phyloP scores from a whole-genome alignment of 306 rosid genomes.

The Astragalus glycyphyllos region DNA sequence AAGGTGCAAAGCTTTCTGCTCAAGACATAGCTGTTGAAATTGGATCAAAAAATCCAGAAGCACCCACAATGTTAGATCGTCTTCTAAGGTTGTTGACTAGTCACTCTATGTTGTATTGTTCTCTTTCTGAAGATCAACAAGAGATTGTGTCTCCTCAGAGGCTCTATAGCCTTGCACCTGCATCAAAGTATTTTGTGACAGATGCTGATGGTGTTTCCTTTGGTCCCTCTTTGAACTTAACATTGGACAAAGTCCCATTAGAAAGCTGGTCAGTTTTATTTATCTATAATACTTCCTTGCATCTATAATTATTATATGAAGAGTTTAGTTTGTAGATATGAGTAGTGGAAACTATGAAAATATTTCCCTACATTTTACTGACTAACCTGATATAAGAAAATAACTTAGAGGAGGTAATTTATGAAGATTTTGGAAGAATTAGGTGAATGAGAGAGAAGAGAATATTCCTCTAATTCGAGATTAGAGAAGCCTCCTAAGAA shows the following conservation, averaged over 20 bases:
- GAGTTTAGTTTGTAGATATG: too few species aligned
- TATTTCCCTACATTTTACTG: too few species aligned
- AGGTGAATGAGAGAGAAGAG: too few species aligned
- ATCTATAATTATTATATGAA: too few species aligned
- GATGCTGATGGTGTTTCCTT: constrained; percentile 56
- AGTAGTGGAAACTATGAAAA: too few species aligned
- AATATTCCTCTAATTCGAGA: too few species aligned
- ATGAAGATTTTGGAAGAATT: too few species aligned
- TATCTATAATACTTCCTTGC: too few species aligned
- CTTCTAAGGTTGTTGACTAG: constrained; percentile 52
- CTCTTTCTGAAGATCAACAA: constrained; percentile 14
- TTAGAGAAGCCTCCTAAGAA: too few species aligned
- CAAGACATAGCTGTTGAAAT: constrained; percentile 46
- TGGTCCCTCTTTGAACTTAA: constrained; percentile 33
- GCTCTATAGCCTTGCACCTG: constrained; percentile 52
- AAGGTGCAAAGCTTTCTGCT: constrained; percentile 49
- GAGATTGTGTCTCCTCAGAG: constrained; percentile 17
- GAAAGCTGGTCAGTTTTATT: too few species aligned
- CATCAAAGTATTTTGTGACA: constrained; percentile 44
- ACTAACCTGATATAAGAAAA: too few species aligned
- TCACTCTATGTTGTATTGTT: constrained; percentile 55
- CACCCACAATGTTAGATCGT: constrained; percentile 59
- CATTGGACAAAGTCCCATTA: constrained; percentile 49
- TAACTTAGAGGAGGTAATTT: too few species aligned
- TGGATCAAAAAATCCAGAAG: constrained; percentile 52